A percentile compares a stretch with the other conserved stretches of the same genome.
These are phyloP conservation scores for Apiotrichum veenhuisii DNA, from an alignment of 1,284 basidiomycete species.

Conservation along the genomic window DNA sequence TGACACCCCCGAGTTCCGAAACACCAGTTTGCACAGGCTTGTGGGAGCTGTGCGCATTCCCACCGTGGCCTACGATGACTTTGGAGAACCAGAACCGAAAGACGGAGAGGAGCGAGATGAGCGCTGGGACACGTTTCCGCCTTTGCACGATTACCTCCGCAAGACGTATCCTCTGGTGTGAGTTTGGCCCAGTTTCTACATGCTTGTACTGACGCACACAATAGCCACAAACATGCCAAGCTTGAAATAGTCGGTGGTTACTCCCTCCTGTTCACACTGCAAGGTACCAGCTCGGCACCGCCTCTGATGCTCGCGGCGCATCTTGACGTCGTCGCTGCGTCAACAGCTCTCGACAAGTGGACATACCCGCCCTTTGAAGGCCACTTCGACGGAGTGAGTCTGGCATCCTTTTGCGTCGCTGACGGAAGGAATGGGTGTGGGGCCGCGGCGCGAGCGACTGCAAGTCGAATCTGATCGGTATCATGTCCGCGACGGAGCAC, in stretches of 20 bases:
- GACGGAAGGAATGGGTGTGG: conserved; percentile 15
- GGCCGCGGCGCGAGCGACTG: conserved; percentile 18
- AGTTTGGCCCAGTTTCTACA: neutral
- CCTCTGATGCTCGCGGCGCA: conserved; percentile 17
- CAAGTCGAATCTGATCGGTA: conserved; percentile 17
- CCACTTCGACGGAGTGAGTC: conserved; percentile 9
- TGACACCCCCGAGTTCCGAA: neutral
- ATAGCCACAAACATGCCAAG: conserved; percentile 6
- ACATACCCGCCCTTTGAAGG: conserved; percentile 14
- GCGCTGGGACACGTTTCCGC: conserved; percentile 14
- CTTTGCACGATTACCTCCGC: conserved; percentile 10
- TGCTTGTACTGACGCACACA: neutral
- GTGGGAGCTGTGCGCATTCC: conserved; percentile 2
- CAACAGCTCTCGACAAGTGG: conserved; percentile 10
- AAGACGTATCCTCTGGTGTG: conserved; percentile 12
- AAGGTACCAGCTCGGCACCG: conserved; percentile 6
- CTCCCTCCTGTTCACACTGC: conserved; percentile 13
- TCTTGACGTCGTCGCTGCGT: conserved; percentile 11
- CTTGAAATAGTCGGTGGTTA: conserved; percentile 13
- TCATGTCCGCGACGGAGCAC: conserved; percentile 12
- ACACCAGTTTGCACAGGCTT: neutral
- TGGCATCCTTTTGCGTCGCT: neutral
- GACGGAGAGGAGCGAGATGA: neutral
- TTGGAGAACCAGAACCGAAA: conserved; percentile 7
- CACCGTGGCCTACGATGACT: conserved; percentile 16